A percentile compares a stretch with the other conserved stretches of the same genome.
Conservation (phyloP, 139 green algal genomes). For the Nannochloris sp. region DNA sequence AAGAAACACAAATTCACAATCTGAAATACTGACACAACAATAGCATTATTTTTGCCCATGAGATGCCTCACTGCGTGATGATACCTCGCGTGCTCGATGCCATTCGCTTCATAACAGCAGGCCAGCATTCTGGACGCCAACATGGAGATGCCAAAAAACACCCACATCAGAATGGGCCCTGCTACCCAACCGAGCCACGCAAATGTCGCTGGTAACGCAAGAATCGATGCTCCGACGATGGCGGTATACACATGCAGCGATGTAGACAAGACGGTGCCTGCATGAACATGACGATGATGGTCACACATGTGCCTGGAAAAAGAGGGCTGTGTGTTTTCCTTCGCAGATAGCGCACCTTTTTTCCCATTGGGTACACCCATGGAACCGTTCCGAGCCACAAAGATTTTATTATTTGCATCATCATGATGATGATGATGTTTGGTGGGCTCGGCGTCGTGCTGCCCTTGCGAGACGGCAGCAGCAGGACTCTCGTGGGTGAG, state of each 20-base stretch:
- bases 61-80: slow-evolving; percentile 3
- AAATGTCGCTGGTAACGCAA: not conserved
- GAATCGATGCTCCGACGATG: not conserved
- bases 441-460: too few relatives aligned
- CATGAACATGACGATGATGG: not conserved
- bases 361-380: too few relatives aligned
- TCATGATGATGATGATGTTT: too few relatives aligned
- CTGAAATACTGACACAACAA: slow-evolving; percentile 6
- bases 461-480: too few relatives aligned
- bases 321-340: too few relatives aligned
- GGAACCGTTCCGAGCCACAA: too few relatives aligned
- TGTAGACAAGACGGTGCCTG: not conserved
- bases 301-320: not conserved
- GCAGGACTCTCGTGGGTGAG: too few relatives aligned
- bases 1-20: slow-evolving; percentile 17
- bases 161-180: not conserved
- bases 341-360: too few relatives aligned
- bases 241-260: not conserved
- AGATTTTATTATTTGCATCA: too few relatives aligned
- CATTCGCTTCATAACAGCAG: not conserved
- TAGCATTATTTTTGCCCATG: not conserved
- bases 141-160: not conserved
- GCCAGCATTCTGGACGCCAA: not conserved
- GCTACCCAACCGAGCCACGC: not conserved
- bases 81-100: not conserved